Evolutionary conservation across 768 basidiomycete genomes (phyloP).

Genomic region (Xanthoconium purpureum): DNA sequence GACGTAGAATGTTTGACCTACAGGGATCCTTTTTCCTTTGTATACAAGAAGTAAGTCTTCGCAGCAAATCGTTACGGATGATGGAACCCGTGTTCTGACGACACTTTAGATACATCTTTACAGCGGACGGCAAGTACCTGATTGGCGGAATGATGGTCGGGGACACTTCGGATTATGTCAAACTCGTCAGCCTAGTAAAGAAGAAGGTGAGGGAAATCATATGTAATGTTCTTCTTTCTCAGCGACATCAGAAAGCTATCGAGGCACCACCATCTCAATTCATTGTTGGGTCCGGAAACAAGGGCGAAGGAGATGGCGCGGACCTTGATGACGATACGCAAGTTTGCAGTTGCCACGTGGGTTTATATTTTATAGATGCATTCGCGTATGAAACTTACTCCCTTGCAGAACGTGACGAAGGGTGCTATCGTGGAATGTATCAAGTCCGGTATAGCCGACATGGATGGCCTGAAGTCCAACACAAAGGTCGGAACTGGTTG

Average conservation of each 20-base stretch:
- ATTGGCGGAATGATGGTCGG: constrained; percentile 83
- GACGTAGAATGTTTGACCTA: constrained; percentile 52
- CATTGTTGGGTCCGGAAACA: constrained; percentile 53
- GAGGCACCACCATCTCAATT: constrained; percentile 65
- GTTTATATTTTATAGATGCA: constrained; percentile 6
- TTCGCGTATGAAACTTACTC: not conserved
- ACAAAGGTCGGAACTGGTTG: constrained; percentile 74
- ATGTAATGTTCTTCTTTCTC: not conserved
- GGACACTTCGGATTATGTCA: constrained; percentile 63
- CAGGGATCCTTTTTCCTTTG: constrained; percentile 65
- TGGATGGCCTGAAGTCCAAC: constrained; percentile 57
- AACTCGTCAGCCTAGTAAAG: constrained; percentile 66
- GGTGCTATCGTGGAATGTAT: constrained; percentile 51
- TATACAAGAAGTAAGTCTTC: constrained; percentile 58
- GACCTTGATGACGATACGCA: constrained; percentile 72
- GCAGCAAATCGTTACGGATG: not conserved
- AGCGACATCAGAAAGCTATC: constrained; percentile 50
- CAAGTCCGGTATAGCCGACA: constrained; percentile 43
- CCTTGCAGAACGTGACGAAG: constrained; percentile 58
- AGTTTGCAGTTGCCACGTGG: constrained; percentile 66
- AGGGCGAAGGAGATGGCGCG: constrained; percentile 54
- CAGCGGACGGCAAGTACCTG: constrained; percentile 64
- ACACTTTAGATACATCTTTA: constrained; percentile 55
- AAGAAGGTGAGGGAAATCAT: constrained; percentile 44
- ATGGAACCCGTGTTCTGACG: not conserved